Conservation (phyloP, 371 early-diverging fungal species). For the Mucor circinelloides region DNA sequence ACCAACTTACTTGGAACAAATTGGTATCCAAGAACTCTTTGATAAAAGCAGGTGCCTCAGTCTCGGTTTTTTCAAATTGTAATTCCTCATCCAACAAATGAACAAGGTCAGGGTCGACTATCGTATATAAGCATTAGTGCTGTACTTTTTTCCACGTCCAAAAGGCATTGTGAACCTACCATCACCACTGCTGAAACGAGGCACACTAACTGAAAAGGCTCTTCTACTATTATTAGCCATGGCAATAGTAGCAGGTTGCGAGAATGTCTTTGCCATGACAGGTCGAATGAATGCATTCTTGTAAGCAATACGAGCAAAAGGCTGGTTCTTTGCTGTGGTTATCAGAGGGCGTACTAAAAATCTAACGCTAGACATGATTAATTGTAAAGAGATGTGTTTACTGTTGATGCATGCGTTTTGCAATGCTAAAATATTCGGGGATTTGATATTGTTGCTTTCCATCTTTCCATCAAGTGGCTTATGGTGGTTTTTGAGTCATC, state of each 20-base stretch:
- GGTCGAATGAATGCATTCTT: background rate
- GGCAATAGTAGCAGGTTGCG: background rate
- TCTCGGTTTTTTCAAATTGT: slow-evolving; percentile 68
- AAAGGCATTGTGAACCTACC: slow-evolving; percentile 7
- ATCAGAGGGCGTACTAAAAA: background rate
- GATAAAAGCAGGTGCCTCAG: slow-evolving; percentile 50
- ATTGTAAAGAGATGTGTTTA: background rate
- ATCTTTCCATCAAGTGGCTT: background rate
- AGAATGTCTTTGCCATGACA: background rate
- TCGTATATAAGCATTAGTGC: background rate
- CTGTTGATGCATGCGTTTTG: background rate
- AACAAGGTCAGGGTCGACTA: slow-evolving; percentile 63
- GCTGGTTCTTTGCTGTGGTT: background rate
- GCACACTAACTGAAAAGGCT: slow-evolving; percentile 4
- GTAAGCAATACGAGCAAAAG: background rate
- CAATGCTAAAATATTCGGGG: background rate
- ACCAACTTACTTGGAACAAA: slow-evolving; percentile 59
- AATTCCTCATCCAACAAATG: slow-evolving; percentile 71
- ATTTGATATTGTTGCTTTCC: background rate
- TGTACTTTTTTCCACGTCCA: background rate
- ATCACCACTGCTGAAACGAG: slow-evolving; percentile 21
- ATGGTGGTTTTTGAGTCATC: background rate
- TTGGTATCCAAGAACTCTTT: slow-evolving; percentile 67
- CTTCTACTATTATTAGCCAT: background rate
- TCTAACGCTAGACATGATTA: background rate